phyloP scores from a whole-genome alignment of 1,139 yeast species.

The Geotrichum siamense region DNA sequence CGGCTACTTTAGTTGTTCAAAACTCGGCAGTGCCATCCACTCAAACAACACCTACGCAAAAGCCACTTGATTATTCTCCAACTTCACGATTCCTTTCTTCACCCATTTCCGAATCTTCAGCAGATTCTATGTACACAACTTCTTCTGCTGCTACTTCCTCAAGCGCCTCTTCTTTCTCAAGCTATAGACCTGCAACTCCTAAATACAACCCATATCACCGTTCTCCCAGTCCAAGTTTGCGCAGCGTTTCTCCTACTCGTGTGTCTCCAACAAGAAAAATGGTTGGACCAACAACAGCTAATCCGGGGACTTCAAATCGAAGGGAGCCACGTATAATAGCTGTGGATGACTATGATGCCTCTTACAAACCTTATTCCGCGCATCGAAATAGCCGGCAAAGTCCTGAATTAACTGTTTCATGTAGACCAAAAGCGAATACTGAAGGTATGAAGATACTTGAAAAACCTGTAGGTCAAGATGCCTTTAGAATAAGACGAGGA shows the following conservation, averaged over 20 bases:
- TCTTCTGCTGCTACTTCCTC: constrained; percentile 3
- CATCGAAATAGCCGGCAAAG: background rate
- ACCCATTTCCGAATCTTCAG: constrained; percentile 10
- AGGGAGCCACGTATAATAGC: constrained; percentile 18
- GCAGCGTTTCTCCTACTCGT: constrained; percentile 17
- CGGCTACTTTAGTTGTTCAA: constrained; percentile 15
- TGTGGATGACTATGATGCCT: constrained; percentile 10
- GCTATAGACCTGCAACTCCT: constrained; percentile 16
- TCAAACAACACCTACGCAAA: constrained; percentile 3
- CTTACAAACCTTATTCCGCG: background rate
- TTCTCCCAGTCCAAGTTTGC: constrained; percentile 12
- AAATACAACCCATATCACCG: constrained; percentile 15
- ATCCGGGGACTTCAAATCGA: constrained; percentile 11
- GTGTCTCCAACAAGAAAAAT: constrained; percentile 14
- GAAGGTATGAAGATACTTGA: constrained; percentile 18
- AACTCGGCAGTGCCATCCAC: constrained; percentile 2
- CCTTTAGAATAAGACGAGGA: constrained; percentile 18
- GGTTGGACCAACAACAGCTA: constrained; percentile 9
- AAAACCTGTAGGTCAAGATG: constrained; percentile 22
- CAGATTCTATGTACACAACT: constrained; percentile 16
- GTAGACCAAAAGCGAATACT: constrained; percentile 4
- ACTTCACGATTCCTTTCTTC: constrained; percentile 1
- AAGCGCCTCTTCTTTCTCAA: constrained; percentile 7
- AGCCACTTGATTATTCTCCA: constrained; percentile 2
- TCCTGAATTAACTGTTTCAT: constrained; percentile 1